These are phyloP conservation scores for Santalum album DNA, from an alignment of 164 flowering plant genomes.

Conservation along the genomic window DNA sequence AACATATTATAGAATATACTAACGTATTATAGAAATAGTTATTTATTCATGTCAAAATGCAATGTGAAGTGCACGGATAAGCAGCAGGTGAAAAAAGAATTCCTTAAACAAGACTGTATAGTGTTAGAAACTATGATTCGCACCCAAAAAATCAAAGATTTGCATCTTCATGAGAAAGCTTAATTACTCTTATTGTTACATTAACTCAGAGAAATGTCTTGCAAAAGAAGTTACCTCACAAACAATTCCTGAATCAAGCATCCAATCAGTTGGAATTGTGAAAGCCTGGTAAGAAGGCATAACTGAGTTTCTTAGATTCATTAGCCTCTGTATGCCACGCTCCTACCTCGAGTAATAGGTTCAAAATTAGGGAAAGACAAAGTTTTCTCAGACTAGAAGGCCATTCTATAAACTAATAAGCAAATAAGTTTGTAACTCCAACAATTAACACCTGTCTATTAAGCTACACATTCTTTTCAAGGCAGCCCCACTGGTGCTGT, in stretches of 20 bases:
- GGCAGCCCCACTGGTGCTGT: constrained; percentile 36
- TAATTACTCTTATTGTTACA: too few species aligned
- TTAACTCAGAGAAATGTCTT: too few species aligned
- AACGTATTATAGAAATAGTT: too few species aligned
- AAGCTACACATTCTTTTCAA: constrained; percentile 54
- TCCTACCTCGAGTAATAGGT: constrained; percentile 38
- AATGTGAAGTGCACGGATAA: too few species aligned
- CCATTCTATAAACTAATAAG: background rate
- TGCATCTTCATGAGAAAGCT: too few species aligned
- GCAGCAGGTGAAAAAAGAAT: too few species aligned
- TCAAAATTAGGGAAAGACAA: background rate
- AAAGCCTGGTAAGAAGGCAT: constrained; percentile 32
- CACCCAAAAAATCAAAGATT: too few species aligned
- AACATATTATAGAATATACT: too few species aligned
- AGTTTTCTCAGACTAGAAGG: background rate
- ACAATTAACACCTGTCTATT: constrained; percentile 45
- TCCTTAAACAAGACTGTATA: too few species aligned
- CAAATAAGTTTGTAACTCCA: background rate
- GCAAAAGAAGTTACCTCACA: constrained; percentile 30
- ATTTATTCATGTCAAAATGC: too few species aligned
- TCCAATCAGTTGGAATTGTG: constrained; percentile 64
- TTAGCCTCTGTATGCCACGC: constrained; percentile 43
- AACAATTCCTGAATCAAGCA: constrained; percentile 63
- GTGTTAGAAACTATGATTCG: too few species aligned
- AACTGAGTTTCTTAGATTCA: constrained; percentile 32